Base-by-base conservation (phyloP, 2,329 filamentous ascomycete genomes). In the Hysterium pulicare region DNA sequence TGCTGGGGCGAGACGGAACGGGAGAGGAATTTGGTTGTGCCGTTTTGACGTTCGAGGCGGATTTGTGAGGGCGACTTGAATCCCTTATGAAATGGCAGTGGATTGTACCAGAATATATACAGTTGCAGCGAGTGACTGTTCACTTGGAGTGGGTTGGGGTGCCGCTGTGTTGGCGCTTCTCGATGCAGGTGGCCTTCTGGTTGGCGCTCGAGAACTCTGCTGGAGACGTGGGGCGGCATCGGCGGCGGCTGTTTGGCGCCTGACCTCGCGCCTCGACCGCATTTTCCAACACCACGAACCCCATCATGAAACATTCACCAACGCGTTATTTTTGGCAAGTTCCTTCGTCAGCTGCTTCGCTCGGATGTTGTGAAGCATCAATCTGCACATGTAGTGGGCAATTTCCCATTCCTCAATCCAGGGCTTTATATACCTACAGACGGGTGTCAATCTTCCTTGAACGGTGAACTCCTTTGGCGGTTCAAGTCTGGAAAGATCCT, bases 1-100 rank as follows among this genome's bases (percentile, higher is more conserved):
- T 30, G 59, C 50, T 39, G 39, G 51, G 42, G 42, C 45, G 44
- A 23, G 53, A 38, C 19, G 41, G 38, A 37, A 52, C 42, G 45
- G 54, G 45, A n/a, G 22, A 40, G 13, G 35, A 35, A 40, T 44
- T 45, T 43, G 40, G 40, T 24, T 41, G 40, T 20, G 46, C 49
- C 49, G 47, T 49, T 42, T 36, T 42, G 40, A 22, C 38, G 38
- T 11, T 17, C 20, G 24, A 42, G 20, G 23, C 6, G 11, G 20
- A 31, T 37, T 17, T 26, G 11, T 15, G 17, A 30, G 32, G 33
- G 15, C 9, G 15, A 30, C 13, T 23, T n/a, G 7, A 28, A 13
- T 13, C 8, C 24, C 24, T 7, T 13, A 7, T 7, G 24, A 28
- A 13, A 28, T 28, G 24, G 24, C 8, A 28, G 13, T 13, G 13